Percentiles rank a stretch among this genome's conserved stretches.
phyloP scores from a whole-genome alignment of 1,284 basidiomycete species.

The Ceratobasidium theobromae region DNA sequence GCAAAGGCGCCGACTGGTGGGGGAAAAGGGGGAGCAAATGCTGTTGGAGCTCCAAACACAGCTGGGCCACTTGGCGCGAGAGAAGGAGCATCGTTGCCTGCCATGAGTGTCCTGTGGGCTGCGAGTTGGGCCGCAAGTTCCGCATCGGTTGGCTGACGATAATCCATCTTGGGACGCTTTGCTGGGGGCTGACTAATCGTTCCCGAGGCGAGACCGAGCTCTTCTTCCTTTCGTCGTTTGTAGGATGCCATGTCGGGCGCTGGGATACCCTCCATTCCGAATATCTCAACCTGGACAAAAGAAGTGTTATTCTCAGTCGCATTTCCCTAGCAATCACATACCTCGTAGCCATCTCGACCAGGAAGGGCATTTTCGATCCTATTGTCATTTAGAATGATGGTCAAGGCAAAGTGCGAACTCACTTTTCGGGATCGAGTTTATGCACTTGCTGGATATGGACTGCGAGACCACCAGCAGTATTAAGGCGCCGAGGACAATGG shows the following conservation, averaged over 20 bases:
- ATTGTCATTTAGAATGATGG: constrained; percentile 36
- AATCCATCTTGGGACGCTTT: constrained; percentile 84
- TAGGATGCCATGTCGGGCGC: constrained; percentile 93
- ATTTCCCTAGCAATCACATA: background rate
- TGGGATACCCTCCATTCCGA: constrained; percentile 98
- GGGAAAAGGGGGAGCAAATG: constrained; percentile 29
- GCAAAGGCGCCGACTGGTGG: constrained; percentile 19
- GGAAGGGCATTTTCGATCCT: constrained; percentile 96
- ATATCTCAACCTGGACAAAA: constrained; percentile 77
- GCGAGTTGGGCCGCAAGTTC: constrained; percentile 36
- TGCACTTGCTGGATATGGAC: constrained; percentile 99
- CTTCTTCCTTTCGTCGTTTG: constrained; percentile 90
- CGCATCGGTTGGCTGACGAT: constrained; percentile 47
- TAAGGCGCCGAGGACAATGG: constrained; percentile 91
- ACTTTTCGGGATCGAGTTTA: constrained; percentile 97
- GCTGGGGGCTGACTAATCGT: constrained; percentile 74
- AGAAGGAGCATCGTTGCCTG: constrained; percentile 28
- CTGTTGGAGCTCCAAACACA: constrained; percentile 29
- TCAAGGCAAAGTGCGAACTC: constrained; percentile 41
- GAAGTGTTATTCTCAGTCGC: background rate
- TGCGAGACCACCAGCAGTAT: constrained; percentile 97
- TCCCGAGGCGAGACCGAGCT: constrained; percentile 80
- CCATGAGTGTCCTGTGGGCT: constrained; percentile 37
- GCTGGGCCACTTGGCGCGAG: constrained; percentile 5
- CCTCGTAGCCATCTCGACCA: constrained; percentile 93